Percentiles rank a stretch among this genome's conserved stretches.
Conservation (phyloP, 371 early-diverging fungal species). For the Mucor racemosus region DNA sequence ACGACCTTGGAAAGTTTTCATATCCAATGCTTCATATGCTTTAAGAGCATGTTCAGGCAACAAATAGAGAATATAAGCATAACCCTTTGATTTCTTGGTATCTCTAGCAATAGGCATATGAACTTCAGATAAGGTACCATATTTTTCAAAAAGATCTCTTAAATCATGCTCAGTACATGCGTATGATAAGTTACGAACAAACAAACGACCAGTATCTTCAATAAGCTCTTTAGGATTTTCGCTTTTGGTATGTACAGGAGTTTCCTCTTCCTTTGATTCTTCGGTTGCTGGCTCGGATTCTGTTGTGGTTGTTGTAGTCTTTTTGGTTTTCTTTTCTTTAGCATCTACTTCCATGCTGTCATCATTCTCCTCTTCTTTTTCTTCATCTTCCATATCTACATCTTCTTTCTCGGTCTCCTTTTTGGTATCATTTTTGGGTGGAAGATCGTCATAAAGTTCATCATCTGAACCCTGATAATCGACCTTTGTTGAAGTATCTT, state of each 20-base stretch:
- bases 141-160: conserved; percentile 73
- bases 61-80: conserved; percentile 86
- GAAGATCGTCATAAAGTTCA: conserved; percentile 70
- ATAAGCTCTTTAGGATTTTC: conserved; percentile 69
- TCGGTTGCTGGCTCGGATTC: conserved; percentile 18
- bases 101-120: conserved; percentile 93
- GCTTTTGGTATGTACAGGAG: background rate
- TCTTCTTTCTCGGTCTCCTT: conserved; percentile 36
- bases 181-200: conserved; percentile 92
- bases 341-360: conserved; percentile 19
- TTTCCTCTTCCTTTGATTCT: conserved; percentile 26
- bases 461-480: conserved; percentile 74
- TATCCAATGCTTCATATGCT: conserved; percentile 82
- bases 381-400: conserved; percentile 34
- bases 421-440: conserved; percentile 36
- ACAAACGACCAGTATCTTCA: conserved; percentile 92
- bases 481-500: conserved; percentile 44
- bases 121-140: conserved; percentile 91
- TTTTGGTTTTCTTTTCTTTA: conserved; percentile 24
- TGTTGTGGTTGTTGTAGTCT: conserved; percentile 2
- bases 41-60: conserved; percentile 93
- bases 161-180: conserved; percentile 89
- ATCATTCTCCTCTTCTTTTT: background rate
- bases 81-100: conserved; percentile 93
- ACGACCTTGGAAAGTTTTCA: conserved; percentile 89